These are phyloP conservation scores for Helicocarpus griseus DNA, from an alignment of 2,329 filamentous ascomycete genomes.

Conservation along the genomic window DNA sequence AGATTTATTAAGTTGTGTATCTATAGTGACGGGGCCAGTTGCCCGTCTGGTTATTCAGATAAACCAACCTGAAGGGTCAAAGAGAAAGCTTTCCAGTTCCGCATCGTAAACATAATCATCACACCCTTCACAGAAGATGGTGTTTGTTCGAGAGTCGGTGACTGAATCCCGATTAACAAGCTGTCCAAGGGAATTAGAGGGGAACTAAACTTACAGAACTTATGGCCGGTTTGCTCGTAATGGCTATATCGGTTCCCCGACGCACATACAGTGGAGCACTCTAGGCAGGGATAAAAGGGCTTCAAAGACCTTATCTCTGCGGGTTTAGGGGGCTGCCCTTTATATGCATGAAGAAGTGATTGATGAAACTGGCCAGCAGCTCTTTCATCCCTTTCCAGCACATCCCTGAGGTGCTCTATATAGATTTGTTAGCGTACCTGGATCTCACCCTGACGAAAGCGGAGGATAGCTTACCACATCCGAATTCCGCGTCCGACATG, in stretches of 20 bases:
- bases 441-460: slow-evolving; percentile 1
- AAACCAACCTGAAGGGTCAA: slow-evolving; percentile 14
- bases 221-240: slow-evolving; percentile 29
- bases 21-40: neutral
- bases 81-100: slow-evolving; percentile 27
- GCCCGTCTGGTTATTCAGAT: neutral
- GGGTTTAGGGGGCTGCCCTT: slow-evolving; percentile 20
- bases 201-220: slow-evolving; percentile 27
- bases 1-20: slow-evolving; percentile 6
- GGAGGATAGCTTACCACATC: slow-evolving; percentile 4
- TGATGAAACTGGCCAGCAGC: slow-evolving; percentile 28
- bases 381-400: slow-evolving; percentile 23
- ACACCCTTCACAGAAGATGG: slow-evolving; percentile 31
- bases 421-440: neutral
- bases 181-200: neutral
- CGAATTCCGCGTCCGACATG: slow-evolving; percentile 6
- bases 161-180: slow-evolving; percentile 19
- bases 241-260: slow-evolving; percentile 25
- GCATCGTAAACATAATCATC: slow-evolving; percentile 34
- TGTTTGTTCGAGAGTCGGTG: slow-evolving; percentile 31
- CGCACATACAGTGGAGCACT: slow-evolving; percentile 25
- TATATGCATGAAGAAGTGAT: slow-evolving; percentile 24
- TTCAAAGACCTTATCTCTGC: slow-evolving; percentile 23
- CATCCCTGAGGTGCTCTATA: slow-evolving; percentile 30
- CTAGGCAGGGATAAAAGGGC: slow-evolving; percentile 31